Conservation (phyloP, 768 basidiomycete genomes). For the Scleroderma citrinum region DNA sequence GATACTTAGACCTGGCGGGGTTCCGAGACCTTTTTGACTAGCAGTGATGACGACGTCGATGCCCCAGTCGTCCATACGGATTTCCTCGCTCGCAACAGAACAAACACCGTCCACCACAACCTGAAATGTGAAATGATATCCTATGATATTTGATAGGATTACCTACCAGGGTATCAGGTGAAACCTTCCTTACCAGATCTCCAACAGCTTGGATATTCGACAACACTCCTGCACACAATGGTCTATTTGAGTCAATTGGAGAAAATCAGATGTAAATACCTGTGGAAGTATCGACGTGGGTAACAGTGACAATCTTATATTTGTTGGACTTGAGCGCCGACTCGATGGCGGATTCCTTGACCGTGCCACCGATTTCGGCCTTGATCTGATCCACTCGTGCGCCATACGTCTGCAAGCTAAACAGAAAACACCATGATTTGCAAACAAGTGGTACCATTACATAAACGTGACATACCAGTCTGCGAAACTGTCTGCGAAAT, state of each 20-base stretch:
- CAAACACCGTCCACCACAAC: conserved; percentile 91
- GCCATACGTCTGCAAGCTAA: conserved; percentile 80
- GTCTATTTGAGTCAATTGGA: neutral
- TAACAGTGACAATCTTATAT: conserved; percentile 88
- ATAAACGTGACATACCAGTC: conserved; percentile 54
- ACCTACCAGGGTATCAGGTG: conserved; percentile 77
- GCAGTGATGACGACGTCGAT: conserved; percentile 86
- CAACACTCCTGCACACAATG: conserved; percentile 56
- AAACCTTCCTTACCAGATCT: conserved; percentile 63
- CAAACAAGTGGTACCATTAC: neutral
- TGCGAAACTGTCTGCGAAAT: conserved; percentile 88
- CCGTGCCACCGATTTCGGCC: conserved; percentile 77
- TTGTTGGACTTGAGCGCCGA: conserved; percentile 67
- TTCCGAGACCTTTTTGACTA: conserved; percentile 88
- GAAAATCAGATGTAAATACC: conserved; percentile 32
- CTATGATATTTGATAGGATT: neutral
- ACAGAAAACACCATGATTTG: neutral
- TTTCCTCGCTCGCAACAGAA: conserved; percentile 93
- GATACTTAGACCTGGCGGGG: conserved; percentile 90
- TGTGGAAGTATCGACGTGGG: conserved; percentile 93
- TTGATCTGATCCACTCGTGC: conserved; percentile 80
- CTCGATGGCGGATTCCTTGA: conserved; percentile 54
- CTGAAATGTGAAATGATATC: conserved; percentile 26
- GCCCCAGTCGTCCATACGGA: conserved; percentile 89
- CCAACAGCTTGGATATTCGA: conserved; percentile 77